Conservation (phyloP, 2,329 filamentous ascomycete genomes). For the Alternaria sp. region DNA sequence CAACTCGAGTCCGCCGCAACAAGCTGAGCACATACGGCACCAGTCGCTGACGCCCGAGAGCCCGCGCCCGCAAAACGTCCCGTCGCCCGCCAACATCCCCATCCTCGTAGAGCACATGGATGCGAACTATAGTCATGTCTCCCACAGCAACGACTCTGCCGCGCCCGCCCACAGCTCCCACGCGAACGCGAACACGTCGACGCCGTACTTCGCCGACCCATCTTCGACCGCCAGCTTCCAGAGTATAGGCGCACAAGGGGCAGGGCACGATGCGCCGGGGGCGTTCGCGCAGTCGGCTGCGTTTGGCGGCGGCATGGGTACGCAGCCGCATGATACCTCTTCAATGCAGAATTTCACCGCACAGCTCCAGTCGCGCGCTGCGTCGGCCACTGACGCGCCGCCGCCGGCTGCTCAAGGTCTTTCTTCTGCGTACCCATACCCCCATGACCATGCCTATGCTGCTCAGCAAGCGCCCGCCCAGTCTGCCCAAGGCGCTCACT, state of each 20-base stretch:
- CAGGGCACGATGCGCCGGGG: constrained; percentile 27
- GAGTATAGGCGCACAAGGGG: constrained; percentile 33
- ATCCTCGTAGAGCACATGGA: constrained; percentile 75
- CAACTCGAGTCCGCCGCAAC: constrained; percentile 60
- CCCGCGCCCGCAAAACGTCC: constrained; percentile 72
- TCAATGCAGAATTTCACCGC: constrained; percentile 48
- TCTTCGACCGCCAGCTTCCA: constrained; percentile 21
- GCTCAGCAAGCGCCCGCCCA: constrained; percentile 37
- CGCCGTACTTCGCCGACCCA: constrained; percentile 43
- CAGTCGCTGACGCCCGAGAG: constrained; percentile 73
- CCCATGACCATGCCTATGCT: constrained; percentile 46
- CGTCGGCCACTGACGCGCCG: constrained; percentile 46
- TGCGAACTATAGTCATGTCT: constrained; percentile 71
- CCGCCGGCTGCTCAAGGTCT: constrained; percentile 37
- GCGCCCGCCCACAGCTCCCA: constrained; percentile 37
- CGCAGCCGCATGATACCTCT: constrained; percentile 46
- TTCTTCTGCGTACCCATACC: constrained; percentile 40
- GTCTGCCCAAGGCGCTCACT: constrained; percentile 38
- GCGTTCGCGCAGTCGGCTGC: constrained; percentile 33
- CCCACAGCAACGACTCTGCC: constrained; percentile 58
- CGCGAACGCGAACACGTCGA: constrained; percentile 30
- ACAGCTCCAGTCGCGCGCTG: constrained; percentile 38
- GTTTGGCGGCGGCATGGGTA: constrained; percentile 35
- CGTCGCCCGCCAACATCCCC: constrained; percentile 72
- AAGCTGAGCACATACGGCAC: constrained; percentile 66